Evolutionary conservation across 1,284 basidiomycete species (phyloP).

Genomic region (Cystobasidiaceae sp.): DNA sequence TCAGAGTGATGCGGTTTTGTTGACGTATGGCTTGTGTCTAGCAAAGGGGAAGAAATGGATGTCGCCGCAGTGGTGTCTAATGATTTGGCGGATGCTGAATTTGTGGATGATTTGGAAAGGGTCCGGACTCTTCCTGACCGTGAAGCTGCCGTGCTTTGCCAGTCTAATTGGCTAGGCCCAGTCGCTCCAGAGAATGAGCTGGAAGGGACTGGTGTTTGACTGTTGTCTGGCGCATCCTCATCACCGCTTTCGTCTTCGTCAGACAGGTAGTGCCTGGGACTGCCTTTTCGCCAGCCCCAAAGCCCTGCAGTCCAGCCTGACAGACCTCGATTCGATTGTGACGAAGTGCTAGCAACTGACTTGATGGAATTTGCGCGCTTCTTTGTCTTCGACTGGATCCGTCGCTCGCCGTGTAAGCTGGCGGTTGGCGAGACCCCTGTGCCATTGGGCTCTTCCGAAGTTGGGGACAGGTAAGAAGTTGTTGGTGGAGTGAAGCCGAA

Average conservation of each 20-base stretch:
- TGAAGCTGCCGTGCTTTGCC: not conserved
- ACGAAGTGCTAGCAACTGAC: conserved; percentile 11
- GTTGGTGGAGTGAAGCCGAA: conserved; percentile 15
- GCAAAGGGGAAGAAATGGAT: not conserved
- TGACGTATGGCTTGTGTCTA: not conserved
- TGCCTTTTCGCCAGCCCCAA: conserved; percentile 13
- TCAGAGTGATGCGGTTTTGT: not conserved
- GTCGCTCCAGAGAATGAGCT: not conserved
- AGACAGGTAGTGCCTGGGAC: not conserved
- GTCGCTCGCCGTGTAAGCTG: not conserved
- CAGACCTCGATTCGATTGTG: conserved; percentile 14
- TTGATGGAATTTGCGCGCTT: conserved; percentile 22
- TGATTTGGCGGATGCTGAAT: conserved; percentile 8
- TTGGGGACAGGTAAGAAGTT: not conserved
- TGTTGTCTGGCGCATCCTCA: not conserved
- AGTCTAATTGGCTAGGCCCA: not conserved
- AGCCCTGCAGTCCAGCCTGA: conserved; percentile 21
- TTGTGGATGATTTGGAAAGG: conserved; percentile 5
- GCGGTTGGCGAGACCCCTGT: too few relatives aligned
- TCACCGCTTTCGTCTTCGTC: conserved; percentile 11
- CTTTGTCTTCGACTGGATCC: not conserved
- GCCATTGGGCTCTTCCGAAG: not conserved
- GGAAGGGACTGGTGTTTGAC: not conserved
- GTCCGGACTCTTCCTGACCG: not conserved
- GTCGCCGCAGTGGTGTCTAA: conserved; percentile 10